These are phyloP conservation scores for Orbilia brochopaga DNA, from an alignment of 2,329 filamentous ascomycete genomes.

Conservation along the genomic window DNA sequence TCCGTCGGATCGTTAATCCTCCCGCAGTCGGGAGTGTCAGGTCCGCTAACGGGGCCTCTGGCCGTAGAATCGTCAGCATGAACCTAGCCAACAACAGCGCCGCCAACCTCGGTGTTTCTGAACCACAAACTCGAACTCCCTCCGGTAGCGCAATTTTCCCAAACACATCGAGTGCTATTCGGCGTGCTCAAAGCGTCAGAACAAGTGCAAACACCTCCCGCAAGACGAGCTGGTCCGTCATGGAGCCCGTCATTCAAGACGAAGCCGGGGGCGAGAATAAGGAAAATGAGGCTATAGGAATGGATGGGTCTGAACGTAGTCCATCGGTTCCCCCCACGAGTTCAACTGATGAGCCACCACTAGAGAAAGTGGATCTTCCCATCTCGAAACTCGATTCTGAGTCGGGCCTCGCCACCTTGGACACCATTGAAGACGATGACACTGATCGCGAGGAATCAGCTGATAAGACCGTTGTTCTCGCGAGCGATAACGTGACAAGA, in stretches of 20 bases:
- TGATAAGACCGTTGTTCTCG: slow-evolving; percentile 28
- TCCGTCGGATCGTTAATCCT: slow-evolving; percentile 38
- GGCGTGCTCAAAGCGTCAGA: slow-evolving; percentile 39
- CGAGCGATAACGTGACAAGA: slow-evolving; percentile 18
- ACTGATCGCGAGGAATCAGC: slow-evolving; percentile 33
- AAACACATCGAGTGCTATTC: slow-evolving; percentile 16
- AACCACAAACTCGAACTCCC: slow-evolving; percentile 39
- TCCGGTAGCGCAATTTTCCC: slow-evolving; percentile 47
- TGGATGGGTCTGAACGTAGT: neutral
- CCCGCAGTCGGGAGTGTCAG: slow-evolving; percentile 35
- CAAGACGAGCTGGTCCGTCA: slow-evolving; percentile 43
- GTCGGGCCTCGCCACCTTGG: slow-evolving; percentile 33
- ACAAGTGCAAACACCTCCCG: slow-evolving; percentile 38
- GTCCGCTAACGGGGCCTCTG: slow-evolving; percentile 26
- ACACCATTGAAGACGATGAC: slow-evolving; percentile 43
- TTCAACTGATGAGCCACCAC: neutral
- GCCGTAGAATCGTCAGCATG: slow-evolving; percentile 44
- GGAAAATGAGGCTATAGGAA: slow-evolving; percentile 21
- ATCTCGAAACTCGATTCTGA: slow-evolving; percentile 21
- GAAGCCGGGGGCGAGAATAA: slow-evolving; percentile 38
- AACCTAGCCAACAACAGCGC: slow-evolving; percentile 23
- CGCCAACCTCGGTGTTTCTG: slow-evolving; percentile 4
- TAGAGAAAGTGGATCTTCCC: slow-evolving; percentile 3
- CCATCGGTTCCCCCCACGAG: neutral
- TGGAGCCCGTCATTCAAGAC: slow-evolving; percentile 29